These are phyloP conservation scores for Epithele typhae DNA, from an alignment of 768 basidiomycete genomes.

Conservation along the genomic window DNA sequence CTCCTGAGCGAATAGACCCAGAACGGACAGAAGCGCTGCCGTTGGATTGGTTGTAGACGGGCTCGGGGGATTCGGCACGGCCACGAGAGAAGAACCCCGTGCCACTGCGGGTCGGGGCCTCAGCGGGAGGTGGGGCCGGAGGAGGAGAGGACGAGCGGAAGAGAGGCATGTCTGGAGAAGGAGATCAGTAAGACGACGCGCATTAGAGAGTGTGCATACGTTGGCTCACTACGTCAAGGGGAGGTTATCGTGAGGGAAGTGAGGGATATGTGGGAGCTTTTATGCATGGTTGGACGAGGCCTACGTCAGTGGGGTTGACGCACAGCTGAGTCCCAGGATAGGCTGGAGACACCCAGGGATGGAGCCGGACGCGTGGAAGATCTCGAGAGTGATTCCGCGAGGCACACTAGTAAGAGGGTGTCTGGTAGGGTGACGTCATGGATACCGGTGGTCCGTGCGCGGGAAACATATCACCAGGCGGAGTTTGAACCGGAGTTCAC, in stretches of 20 bases:
- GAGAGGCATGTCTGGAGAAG: conserved; percentile 23
- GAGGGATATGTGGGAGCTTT: not conserved
- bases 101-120: conserved; percentile 16
- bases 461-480: conserved; percentile 35
- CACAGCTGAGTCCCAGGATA: no score
- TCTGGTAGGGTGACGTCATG: conserved; percentile 6
- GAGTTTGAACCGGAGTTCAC: conserved; percentile 39
- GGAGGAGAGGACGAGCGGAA: conserved; percentile 19
- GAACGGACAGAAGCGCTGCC: conserved; percentile 8
- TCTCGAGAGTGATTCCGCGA: no score
- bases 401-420: no score
- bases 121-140: conserved; percentile 14
- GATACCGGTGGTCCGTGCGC: conserved; percentile 39
- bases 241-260: no score
- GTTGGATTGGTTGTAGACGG: conserved; percentile 1
- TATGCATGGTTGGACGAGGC: not conserved
- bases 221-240: no score
- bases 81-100: conserved; percentile 22
- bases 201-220: not conserved
- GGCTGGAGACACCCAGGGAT: no score
- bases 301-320: conserved; percentile 1
- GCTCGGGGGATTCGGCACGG: conserved; percentile 12
- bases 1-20: conserved; percentile 8
- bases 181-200: not conserved
- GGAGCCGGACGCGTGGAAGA: no score